A percentile compares a stretch with the other conserved stretches of the same genome.
Conservation (phyloP, 164 flowering plant genomes). For the Paratinospora sagittata region DNA sequence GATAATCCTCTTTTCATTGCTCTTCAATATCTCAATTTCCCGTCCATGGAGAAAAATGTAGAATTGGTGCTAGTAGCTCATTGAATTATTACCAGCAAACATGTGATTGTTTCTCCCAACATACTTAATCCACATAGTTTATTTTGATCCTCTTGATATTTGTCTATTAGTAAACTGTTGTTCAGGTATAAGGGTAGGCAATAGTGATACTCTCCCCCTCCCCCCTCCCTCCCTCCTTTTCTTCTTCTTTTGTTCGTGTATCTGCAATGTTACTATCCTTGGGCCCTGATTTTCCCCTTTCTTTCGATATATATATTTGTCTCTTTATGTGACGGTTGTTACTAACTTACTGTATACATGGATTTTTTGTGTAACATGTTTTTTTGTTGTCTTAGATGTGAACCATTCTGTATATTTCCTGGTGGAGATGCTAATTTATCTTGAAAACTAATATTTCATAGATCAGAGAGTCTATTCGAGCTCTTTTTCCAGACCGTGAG, state of each 20-base stretch:
- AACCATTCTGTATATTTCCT: constrained; percentile 1
- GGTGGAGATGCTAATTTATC: constrained; percentile 18
- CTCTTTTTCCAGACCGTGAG: constrained; percentile 96
- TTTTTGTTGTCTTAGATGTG: background rate
- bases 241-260: background rate
- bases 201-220: background rate
- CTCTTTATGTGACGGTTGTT: too few species aligned
- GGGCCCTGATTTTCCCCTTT: too few species aligned
- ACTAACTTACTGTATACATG: too few species aligned
- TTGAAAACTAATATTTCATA: constrained; percentile 24
- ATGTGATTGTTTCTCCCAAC: background rate
- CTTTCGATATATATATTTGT: too few species aligned
- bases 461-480: constrained; percentile 95
- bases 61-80: background rate
- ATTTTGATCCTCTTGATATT: background rate
- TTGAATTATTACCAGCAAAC: background rate
- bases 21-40: background rate
- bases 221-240: background rate
- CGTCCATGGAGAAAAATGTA: background rate
- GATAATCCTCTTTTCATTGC: background rate
- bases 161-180: background rate
- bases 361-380: too few species aligned
- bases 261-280: constrained; percentile 4
- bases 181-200: background rate
- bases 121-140: background rate